Evolutionary conservation across 306 rosid species (phyloP), one percentile per base, ranked within the genome.

Genomic region (Quercus engelmannii): DNA sequence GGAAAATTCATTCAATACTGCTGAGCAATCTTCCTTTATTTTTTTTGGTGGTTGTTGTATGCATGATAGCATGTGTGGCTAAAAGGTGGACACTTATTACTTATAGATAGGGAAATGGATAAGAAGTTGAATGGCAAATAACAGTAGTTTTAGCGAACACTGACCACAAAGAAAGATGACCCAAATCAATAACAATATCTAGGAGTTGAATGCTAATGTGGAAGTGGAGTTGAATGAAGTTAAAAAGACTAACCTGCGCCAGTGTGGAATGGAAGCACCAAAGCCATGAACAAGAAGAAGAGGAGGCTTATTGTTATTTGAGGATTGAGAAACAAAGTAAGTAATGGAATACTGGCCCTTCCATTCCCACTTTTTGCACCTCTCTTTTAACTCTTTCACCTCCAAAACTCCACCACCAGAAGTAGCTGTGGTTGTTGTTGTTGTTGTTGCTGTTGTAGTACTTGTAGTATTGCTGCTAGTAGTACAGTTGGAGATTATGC

Each of bases 251-350:
- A 76, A 92, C 98, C 97, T 88, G 78, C 98, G 97, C 98, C 98
- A 91, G 78, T 94, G 98, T 78, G 89, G 89, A 85, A 94, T 83
- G 61, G 98, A 94, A 55, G 98, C 98, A 80, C 98, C 98, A 46
- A 94, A 94, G 59, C 98, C 98, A 83, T 92, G 98, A 63, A 94
- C 92, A 76, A 94, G 94, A 78, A 94, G 93, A 30, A 92, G 6
- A 81, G 97, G 89, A 79, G 94, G 86, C 12, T 41, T 41, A 8
- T 41, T 41, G 0, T 41, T 2, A 41, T 38, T 83, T 57, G 84
- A 69, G 18, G 83, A 71, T 62, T 84, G 74, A 38, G 87, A 92
- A 82, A 91, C 93, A 35, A 83, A 87, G 87, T 92, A 94, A 55
- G 84, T 88, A 68, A 94, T 91, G 6, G 90, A 84, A 76, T 87